Evolutionary conservation across 352 stramenopile genomes (phyloP).

Genomic region (Aphanomyces euteiches): DNA sequence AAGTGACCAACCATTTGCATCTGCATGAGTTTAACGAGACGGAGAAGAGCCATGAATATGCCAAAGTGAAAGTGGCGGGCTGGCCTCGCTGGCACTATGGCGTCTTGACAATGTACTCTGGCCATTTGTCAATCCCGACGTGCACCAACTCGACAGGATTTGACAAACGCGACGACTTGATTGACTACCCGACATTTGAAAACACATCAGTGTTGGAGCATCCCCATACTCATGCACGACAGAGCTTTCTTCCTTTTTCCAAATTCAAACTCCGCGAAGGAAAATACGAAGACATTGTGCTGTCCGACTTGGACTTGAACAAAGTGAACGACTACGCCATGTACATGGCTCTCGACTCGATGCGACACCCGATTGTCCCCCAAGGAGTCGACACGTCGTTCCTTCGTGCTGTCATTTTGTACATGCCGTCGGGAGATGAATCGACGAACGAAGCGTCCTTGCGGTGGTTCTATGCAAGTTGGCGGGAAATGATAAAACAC

Average conservation of each 20-base stretch:
- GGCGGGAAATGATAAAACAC: conserved; percentile 9
- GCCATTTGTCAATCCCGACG: neutral
- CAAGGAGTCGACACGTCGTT: conserved; percentile 12
- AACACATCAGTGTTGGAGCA: neutral
- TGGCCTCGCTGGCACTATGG: conserved; percentile 21
- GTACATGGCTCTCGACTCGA: neutral
- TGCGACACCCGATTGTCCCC: neutral
- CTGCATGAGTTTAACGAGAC: conserved; percentile 6
- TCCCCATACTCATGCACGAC: neutral
- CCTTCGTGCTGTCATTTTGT: neutral
- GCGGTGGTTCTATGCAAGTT: conserved; percentile 23
- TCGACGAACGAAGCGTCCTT: neutral
- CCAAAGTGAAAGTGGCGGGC: neutral
- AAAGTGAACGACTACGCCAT: conserved; percentile 6
- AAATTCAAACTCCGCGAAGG: neutral
- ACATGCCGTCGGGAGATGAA: neutral
- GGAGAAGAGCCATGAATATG: conserved; percentile 9
- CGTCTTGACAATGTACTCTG: conserved; percentile 15
- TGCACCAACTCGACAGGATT: neutral
- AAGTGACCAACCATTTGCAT: conserved; percentile 1
- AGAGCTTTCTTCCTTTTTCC: neutral
- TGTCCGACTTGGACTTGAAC: neutral
- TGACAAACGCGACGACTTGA: conserved; percentile 14
- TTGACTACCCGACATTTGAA: conserved; percentile 8
- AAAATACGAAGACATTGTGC: neutral